phyloP scores from a whole-genome alignment of 805 yeast species.

The Cyberlindnera americana region DNA sequence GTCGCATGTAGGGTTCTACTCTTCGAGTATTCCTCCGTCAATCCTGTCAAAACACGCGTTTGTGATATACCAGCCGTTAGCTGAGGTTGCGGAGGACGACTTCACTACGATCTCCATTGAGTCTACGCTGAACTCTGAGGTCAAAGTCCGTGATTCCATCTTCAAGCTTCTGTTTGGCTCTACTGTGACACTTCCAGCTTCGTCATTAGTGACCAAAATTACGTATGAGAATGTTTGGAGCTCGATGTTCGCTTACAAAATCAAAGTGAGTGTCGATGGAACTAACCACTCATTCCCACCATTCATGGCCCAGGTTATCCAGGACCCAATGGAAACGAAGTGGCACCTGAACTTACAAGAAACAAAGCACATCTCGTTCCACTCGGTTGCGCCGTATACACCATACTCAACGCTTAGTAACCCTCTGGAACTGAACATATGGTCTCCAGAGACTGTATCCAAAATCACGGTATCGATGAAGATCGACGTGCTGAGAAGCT shows the following conservation, averaged over 20 bases:
- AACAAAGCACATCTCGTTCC: slow-evolving; percentile 40
- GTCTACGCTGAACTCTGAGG: background rate
- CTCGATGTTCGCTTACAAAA: slow-evolving; percentile 53
- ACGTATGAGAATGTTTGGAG: slow-evolving; percentile 57
- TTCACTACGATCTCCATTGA: slow-evolving; percentile 11
- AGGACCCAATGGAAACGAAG: slow-evolving; percentile 69
- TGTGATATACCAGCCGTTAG: slow-evolving; percentile 43
- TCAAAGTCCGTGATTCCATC: slow-evolving; percentile 5
- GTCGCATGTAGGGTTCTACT: slow-evolving; percentile 42
- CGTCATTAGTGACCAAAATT: slow-evolving; percentile 44
- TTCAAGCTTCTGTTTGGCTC: slow-evolving; percentile 23
- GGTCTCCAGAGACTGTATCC: slow-evolving; percentile 34
- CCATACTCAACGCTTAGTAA: slow-evolving; percentile 39
- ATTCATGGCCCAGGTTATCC: slow-evolving; percentile 61
- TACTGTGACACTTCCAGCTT: slow-evolving; percentile 32
- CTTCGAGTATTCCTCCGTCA: slow-evolving; percentile 39
- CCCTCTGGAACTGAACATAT: slow-evolving; percentile 42
- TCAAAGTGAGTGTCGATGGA: slow-evolving; percentile 20
- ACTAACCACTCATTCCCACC: slow-evolving; percentile 43
- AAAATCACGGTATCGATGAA: slow-evolving; percentile 24
- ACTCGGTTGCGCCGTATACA: slow-evolving; percentile 67
- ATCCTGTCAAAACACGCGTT: slow-evolving; percentile 43
- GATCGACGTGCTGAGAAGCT: slow-evolving; percentile 55
- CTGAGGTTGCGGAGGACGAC: background rate
- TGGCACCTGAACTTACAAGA: slow-evolving; percentile 61